Evolutionary conservation across 345 rosid species (phyloP), one percentile per base, ranked within the genome.

Genomic region (Citrus hindsii): DNA sequence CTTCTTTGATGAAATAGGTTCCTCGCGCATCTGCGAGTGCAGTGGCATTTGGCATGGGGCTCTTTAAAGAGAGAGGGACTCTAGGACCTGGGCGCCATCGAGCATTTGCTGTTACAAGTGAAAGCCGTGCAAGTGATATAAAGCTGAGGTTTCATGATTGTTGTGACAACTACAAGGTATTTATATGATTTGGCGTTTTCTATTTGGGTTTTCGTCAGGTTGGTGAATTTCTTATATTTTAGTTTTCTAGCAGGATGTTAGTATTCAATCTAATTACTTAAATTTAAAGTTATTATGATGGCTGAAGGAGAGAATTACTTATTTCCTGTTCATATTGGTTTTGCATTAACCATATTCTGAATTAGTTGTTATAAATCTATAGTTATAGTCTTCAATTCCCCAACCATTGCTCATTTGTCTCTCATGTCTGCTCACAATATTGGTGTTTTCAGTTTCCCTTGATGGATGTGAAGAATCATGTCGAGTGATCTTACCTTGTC

Each of bases 1-100:
- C 63, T 71, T 53, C 67, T 58, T 37, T 65, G 71, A 46, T 60
- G 64, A 65, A 71, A 69, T 82, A 96, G 99, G 85, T 96, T 86
- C 97, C 97, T 79, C 88, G 95, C 74, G 97, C 98, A 63, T 90
- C 99, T 76, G 95, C 99, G 27, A 92, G 98, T 86, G 98, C 98
- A 65, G 95, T 96, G 82, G 98, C 99, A 14, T 96, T 94, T 88
- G 99, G 99, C 78, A 89, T 94, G 91, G 98, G 99, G 38, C 86
- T 94, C n/a, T 91, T 96, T 73, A 89, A 87, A 7, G 94, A 78
- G 79, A 94, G 77, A 82, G 99, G 98, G 81, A 81, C 80, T 80
- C 90, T 96, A 40, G 98, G 99, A 78, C 95, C 88, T 18, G 99
- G 90, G 35, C 82, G 82, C 25, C 89, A 94, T 75, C 89, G 90